phyloP scores from a whole-genome alignment of 2,329 filamentous ascomycete species.

The Incumbomyces lentus region DNA sequence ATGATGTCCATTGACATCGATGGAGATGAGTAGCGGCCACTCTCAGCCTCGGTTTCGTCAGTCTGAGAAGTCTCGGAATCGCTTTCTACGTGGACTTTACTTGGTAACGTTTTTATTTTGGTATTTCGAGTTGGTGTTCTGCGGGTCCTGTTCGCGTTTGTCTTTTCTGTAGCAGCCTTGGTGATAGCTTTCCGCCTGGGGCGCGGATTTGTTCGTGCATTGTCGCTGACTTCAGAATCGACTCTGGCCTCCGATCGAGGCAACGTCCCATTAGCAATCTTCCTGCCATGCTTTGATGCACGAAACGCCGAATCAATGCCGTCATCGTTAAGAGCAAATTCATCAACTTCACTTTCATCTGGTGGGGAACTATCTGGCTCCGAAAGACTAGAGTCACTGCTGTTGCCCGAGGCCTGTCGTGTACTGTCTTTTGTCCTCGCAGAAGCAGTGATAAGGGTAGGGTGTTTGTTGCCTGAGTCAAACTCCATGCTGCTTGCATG shows the following conservation, averaged over 20 bases:
- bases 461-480: conserved; percentile 7
- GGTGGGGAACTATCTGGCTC: background rate
- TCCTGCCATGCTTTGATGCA: background rate
- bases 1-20: background rate
- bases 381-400: background rate
- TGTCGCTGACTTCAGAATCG: background rate
- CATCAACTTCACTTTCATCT: no score
- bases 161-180: background rate
- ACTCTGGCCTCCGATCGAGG: background rate
- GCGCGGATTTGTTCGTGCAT: background rate
- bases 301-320: background rate
- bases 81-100: background rate
- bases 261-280: background rate
- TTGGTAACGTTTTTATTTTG: background rate
- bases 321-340: background rate
- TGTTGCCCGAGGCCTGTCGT: no score
- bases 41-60: background rate
- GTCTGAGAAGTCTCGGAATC: background rate
- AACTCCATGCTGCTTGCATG: background rate
- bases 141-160: background rate
- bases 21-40: background rate
- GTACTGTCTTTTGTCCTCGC: background rate
- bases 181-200: background rate
- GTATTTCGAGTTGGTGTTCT: background rate
- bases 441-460: conserved; percentile 11